Conservation (phyloP, 805 yeast genomes). For the Kodamaea laetipori region DNA sequence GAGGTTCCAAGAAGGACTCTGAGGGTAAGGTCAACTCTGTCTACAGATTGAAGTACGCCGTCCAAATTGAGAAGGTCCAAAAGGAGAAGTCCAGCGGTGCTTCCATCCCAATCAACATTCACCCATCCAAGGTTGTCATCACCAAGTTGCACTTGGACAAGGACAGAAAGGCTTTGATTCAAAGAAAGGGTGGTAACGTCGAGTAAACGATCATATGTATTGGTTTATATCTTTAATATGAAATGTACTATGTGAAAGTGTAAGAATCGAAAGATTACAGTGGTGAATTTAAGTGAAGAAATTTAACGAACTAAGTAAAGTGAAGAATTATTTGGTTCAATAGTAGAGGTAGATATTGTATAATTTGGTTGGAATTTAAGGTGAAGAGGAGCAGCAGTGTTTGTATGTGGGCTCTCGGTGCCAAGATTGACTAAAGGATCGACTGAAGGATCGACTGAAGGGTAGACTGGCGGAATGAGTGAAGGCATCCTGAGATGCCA, state of each 20-base stretch:
- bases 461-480: too few relatives aligned
- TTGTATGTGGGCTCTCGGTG: too few relatives aligned
- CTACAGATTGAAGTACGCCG: conserved; percentile 97
- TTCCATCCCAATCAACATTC: conserved; percentile 93
- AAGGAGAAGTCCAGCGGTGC: conserved; percentile 98
- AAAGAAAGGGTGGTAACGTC: conserved; percentile 96
- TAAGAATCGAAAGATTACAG: background rate
- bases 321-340: too few relatives aligned
- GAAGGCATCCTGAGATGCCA: too few relatives aligned
- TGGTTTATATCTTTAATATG: conserved; percentile 13
- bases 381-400: too few relatives aligned
- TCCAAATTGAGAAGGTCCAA: conserved; percentile 96
- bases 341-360: too few relatives aligned
- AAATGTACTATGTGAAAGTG: conserved; percentile 13
- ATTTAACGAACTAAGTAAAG: too few relatives aligned
- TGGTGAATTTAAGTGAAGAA: too few relatives aligned
- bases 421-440: too few relatives aligned
- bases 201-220: conserved; percentile 57
- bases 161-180: conserved; percentile 97
- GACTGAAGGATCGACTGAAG: too few relatives aligned
- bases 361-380: too few relatives aligned
- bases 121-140: conserved; percentile 98
- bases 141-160: conserved; percentile 97
- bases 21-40: conserved; percentile 98
- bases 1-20: conserved; percentile 99